These are phyloP conservation scores for Kluyveromyces starmeri DNA, from an alignment of 805 yeast genomes.

Conservation along the genomic window DNA sequence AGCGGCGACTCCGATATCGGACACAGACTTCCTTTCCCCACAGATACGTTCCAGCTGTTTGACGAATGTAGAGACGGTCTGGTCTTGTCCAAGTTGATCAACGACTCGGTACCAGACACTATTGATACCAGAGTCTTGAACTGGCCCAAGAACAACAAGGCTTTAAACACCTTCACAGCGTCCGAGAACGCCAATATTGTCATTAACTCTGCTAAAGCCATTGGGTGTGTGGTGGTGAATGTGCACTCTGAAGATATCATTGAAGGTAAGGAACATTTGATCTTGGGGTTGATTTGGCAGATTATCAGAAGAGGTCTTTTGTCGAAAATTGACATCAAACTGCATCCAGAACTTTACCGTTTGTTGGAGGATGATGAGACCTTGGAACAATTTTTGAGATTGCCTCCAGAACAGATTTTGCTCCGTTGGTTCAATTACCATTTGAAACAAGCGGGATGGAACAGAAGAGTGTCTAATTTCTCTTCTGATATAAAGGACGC, in stretches of 20 bases:
- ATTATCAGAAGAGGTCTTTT: slow-evolving; percentile 93
- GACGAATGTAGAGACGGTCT: slow-evolving; percentile 96
- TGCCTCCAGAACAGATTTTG: slow-evolving; percentile 95
- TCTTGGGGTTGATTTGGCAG: slow-evolving; percentile 93
- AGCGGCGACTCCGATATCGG: slow-evolving; percentile 86
- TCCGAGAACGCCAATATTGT: slow-evolving; percentile 96
- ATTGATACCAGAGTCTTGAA: slow-evolving; percentile 96
- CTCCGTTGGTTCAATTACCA: slow-evolving; percentile 97
- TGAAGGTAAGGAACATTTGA: slow-evolving; percentile 89
- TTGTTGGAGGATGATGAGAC: slow-evolving; percentile 94
- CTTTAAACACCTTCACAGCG: slow-evolving; percentile 88
- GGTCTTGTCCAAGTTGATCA: slow-evolving; percentile 84
- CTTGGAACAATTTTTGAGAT: slow-evolving; percentile 87
- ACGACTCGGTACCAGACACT: slow-evolving; percentile 97
- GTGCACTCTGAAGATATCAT: slow-evolving; percentile 94
- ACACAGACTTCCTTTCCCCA: slow-evolving; percentile 77
- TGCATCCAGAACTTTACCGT: slow-evolving; percentile 94
- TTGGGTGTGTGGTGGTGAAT: slow-evolving; percentile 96
- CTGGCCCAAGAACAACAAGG: slow-evolving; percentile 70
- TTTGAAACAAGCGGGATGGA: slow-evolving; percentile 84
- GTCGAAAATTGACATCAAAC: slow-evolving; percentile 89
- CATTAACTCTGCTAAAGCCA: slow-evolving; percentile 96
- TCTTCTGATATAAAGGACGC: slow-evolving; percentile 86
- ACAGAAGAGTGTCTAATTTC: slow-evolving; percentile 78
- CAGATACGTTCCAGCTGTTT: slow-evolving; percentile 89